A percentile compares a stretch with the other conserved stretches of the same genome.
Conservation (phyloP, 768 basidiomycete species). For the Phlegmacium glaucopus region DNA sequence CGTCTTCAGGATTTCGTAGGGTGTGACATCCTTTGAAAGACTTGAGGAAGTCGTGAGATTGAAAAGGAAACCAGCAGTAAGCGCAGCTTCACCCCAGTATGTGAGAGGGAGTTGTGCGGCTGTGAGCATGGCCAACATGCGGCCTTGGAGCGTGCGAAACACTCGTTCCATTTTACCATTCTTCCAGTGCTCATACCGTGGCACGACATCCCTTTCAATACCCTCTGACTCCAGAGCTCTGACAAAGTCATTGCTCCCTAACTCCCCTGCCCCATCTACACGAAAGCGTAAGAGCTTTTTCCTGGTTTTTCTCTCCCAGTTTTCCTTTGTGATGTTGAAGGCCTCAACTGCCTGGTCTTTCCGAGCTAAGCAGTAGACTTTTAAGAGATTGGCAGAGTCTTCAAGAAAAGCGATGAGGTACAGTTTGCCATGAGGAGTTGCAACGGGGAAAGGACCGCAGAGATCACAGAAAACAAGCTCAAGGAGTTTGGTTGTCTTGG, state of each 20-base stretch:
- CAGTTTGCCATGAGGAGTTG: conserved; percentile 8
- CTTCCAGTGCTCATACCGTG: conserved; percentile 11
- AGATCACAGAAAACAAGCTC: too few species aligned
- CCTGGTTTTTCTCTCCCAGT: conserved; percentile 7
- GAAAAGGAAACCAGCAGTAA: background rate
- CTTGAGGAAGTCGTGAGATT: background rate
- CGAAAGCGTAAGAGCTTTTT: conserved; percentile 2
- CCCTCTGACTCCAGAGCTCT: background rate
- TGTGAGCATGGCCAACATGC: too few species aligned
- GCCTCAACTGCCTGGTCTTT: conserved; percentile 9
- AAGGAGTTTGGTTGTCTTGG: background rate
- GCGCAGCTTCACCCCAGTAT: conserved; percentile 12
- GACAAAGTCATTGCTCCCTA: conserved; percentile 1
- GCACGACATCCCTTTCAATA: conserved; percentile 2
- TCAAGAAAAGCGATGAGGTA: conserved; percentile 8
- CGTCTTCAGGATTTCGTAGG: conserved; percentile 1
- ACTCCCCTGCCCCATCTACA: conserved; percentile 7
- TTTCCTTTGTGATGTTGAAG: background rate
- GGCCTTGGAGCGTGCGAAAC: conserved; percentile 6
- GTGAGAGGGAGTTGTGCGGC: conserved; percentile 1
- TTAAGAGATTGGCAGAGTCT: background rate
- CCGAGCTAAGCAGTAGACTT: conserved; percentile 1
- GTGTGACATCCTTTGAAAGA: too few species aligned
- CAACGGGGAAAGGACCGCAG: conserved; percentile 10
- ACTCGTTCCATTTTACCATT: conserved; percentile 11